Evolutionary conservation across 371 early-diverging fungal genomes (phyloP), one percentile per base, ranked within the genome.

Genomic region (Furculomyces boomerangus): DNA sequence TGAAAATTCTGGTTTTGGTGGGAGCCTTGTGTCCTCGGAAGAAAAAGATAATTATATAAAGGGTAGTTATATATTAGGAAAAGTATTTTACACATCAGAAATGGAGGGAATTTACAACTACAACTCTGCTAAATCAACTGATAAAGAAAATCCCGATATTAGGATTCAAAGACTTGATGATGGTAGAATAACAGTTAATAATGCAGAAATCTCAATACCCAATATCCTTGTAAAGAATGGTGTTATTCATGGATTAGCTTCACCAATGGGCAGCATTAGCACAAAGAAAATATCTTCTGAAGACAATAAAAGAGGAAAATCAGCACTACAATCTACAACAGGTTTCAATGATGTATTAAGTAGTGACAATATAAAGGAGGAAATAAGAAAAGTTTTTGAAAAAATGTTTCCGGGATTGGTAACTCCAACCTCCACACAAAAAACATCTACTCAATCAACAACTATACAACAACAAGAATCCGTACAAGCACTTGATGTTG

Each of bases 141-240:
- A 14, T 32, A 35, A 8, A 2, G 52, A 30, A 2, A 3, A 18
- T 37, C 14, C 29, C 3, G 13, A 8, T 18, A 24, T 10, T 20
- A 10, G 27, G 5, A 10, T 45, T 27, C 10, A 20, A 7, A 25
- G 30, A 25, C 18, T 25, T 3, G 18, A 2, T 5, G 20, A 18
- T n/a, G 30, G 31, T 13, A 16, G 16, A 49, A 35, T 31, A 5
- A 5, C 10, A 20, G 30, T 37, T 51, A n/a, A 39, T 30, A 31
- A n/a, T 8, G 52, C 30, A 32, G 8, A 10, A 5, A 14, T 51
- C n/a, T 35, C 30, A 8, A n/a, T 35, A 8, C 52, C 52, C 30
- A 51, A 51, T 51, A 18, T 51, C 13, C 35, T 51, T 7, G 16
- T 24, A n/a, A 30, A 29, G 7, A 51, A 51, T 51, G 52, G 52